A percentile compares a stretch with the other conserved stretches of the same genome.
Conservation (phyloP, 208 protist species). For the Acanthamoeba royreba region DNA sequence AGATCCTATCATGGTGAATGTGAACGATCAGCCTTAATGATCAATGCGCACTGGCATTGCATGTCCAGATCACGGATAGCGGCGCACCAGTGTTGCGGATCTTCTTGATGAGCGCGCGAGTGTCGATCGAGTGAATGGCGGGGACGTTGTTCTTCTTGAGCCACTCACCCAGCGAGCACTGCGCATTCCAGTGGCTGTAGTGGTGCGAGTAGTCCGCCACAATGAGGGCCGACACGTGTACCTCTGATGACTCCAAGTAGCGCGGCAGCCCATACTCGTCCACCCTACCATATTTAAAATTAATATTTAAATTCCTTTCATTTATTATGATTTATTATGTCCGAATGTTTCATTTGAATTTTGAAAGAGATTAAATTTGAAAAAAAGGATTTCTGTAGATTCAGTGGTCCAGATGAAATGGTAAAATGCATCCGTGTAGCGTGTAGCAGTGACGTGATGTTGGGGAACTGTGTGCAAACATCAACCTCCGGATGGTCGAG, state of each 20-base stretch:
- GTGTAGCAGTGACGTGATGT: not conserved
- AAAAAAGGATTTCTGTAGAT: not conserved
- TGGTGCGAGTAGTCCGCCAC: constrained; percentile 93
- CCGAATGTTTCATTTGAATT: not conserved
- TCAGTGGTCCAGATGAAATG: too few species aligned
- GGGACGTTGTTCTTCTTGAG: constrained; percentile 92
- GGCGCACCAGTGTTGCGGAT: constrained; percentile 91
- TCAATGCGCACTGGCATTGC: too few species aligned
- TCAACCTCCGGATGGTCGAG: not conserved
- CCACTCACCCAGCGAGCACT: constrained; percentile 85
- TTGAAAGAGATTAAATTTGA: not conserved
- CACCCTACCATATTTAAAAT: not conserved
- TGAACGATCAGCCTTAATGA: too few species aligned
- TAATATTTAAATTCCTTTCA: not conserved
- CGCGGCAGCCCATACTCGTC: constrained; percentile 90
- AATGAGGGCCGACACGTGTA: constrained; percentile 85
- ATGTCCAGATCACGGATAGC: not conserved
- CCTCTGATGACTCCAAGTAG: constrained; percentile 92
- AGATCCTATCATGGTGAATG: too few species aligned
- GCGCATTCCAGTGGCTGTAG: constrained; percentile 93
- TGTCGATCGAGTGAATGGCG: constrained; percentile 96
- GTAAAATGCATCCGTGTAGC: not conserved
- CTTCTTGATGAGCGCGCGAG: constrained; percentile 94
- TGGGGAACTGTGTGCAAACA: not conserved
- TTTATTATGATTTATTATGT: not conserved